Conservation (phyloP, 768 basidiomycete genomes). For the Serendipita sp. region DNA sequence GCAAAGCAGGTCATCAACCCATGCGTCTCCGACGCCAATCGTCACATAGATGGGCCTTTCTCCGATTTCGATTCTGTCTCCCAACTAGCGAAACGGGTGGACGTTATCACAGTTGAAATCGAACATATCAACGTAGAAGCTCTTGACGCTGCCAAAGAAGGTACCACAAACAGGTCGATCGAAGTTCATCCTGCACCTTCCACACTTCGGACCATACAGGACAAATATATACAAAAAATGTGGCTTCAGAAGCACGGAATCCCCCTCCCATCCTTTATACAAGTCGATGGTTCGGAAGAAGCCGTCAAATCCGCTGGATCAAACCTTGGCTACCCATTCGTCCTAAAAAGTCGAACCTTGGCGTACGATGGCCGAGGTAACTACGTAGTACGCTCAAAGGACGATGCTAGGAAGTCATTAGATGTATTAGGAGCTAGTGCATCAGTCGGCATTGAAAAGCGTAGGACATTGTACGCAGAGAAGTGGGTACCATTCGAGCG, state of each 20-base stretch:
- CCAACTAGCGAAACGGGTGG: slow-evolving; percentile 62
- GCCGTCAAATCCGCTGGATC: slow-evolving; percentile 38
- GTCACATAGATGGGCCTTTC: slow-evolving; percentile 76
- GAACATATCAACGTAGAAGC: slow-evolving; percentile 82
- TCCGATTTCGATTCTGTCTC: slow-evolving; percentile 61
- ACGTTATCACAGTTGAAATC: slow-evolving; percentile 88
- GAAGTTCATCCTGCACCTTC: slow-evolving; percentile 56
- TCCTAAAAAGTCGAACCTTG: slow-evolving; percentile 90
- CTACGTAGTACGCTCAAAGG: slow-evolving; percentile 46
- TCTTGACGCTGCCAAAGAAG: slow-evolving; percentile 42
- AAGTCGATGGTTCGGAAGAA: slow-evolving; percentile 38
- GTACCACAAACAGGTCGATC: slow-evolving; percentile 16
- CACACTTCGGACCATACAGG: slow-evolving; percentile 76
- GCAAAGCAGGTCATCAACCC: slow-evolving; percentile 78
- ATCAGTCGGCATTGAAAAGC: slow-evolving; percentile 32
- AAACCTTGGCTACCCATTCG: slow-evolving; percentile 67
- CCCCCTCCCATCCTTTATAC: slow-evolving; percentile 43
- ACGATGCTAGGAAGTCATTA: slow-evolving; percentile 35
- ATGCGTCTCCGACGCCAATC: slow-evolving; percentile 29
- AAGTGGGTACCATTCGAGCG: slow-evolving; percentile 79
- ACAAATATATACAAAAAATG: slow-evolving; percentile 50
- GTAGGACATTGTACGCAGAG: slow-evolving; percentile 79
- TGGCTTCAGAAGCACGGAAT: slow-evolving; percentile 36
- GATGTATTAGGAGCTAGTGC: slow-evolving; percentile 22
- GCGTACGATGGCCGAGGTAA: slow-evolving; percentile 97